These are phyloP conservation scores for Pyricularia grisea DNA, from an alignment of 2,329 filamentous ascomycete genomes.

Conservation along the genomic window DNA sequence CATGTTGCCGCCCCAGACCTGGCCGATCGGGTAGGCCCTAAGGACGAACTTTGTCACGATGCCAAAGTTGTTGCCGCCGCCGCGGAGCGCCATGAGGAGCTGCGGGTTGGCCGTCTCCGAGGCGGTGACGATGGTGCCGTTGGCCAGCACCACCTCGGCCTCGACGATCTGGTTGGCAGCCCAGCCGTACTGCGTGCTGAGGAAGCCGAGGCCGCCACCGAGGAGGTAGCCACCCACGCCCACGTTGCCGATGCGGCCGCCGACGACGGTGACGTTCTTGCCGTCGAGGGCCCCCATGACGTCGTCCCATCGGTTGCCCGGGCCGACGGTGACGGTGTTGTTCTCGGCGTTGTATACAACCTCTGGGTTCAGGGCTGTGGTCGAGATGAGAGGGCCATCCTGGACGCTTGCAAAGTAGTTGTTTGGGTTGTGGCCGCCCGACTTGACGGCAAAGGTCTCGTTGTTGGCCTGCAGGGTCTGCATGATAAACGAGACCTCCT, in stretches of 20 bases:
- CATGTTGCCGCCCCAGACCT: slow-evolving; percentile 8
- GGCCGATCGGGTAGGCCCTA: slow-evolving; percentile 1
- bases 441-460: slow-evolving; percentile 35
- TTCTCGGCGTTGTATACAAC: slow-evolving; percentile 22
- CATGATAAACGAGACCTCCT: slow-evolving; percentile 11
- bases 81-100: slow-evolving; percentile 30
- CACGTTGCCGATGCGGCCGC: slow-evolving; percentile 25
- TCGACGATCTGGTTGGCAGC: slow-evolving; percentile 25
- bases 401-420: slow-evolving; percentile 30
- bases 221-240: slow-evolving; percentile 24
- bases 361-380: slow-evolving; percentile 25
- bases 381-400: slow-evolving; percentile 30
- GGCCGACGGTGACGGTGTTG: slow-evolving; percentile 21
- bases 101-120: slow-evolving; percentile 22
- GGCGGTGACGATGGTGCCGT: slow-evolving; percentile 26
- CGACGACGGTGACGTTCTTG: slow-evolving; percentile 20
- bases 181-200: slow-evolving; percentile 20
- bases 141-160: slow-evolving; percentile 29
- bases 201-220: slow-evolving; percentile 26
- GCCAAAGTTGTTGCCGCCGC: slow-evolving; percentile 32
- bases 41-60: slow-evolving; percentile 15
- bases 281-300: slow-evolving; percentile 25
- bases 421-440: slow-evolving; percentile 39
- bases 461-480: slow-evolving; percentile 9
- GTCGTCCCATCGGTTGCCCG: slow-evolving; percentile 25